These are phyloP conservation scores for Tubosaeta brunneosetosa DNA, from an alignment of 768 basidiomycete species.

Conservation along the genomic window DNA sequence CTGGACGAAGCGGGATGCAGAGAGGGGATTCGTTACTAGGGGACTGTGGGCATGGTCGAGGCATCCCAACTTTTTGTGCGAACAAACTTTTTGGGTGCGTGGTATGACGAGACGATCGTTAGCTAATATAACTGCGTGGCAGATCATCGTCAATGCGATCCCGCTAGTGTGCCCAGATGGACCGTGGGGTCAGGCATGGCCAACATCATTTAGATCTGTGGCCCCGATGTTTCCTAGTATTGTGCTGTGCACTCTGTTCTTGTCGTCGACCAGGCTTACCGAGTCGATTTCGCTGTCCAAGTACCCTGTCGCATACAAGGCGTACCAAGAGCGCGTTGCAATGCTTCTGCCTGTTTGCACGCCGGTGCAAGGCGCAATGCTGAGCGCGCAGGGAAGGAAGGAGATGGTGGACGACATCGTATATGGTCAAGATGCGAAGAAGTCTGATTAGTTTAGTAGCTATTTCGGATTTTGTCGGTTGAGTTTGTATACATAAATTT, in stretches of 20 bases:
- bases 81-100: constrained; percentile 82
- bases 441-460: constrained; percentile 12
- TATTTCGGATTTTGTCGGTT: constrained; percentile 18
- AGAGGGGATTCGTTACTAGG: constrained; percentile 78
- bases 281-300: constrained; percentile 76
- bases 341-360: constrained; percentile 66
- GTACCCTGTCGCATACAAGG: constrained; percentile 63
- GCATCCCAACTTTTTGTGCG: constrained; percentile 92
- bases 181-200: constrained; percentile 20
- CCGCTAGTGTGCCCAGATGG: constrained; percentile 48
- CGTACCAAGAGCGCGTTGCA: constrained; percentile 73
- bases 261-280: constrained; percentile 71
- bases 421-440: constrained; percentile 36
- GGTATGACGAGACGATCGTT: not conserved
- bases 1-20: constrained; percentile 62
- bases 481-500: constrained; percentile 11
- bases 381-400: constrained; percentile 37
- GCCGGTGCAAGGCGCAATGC: constrained; percentile 38
- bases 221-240: constrained; percentile 51
- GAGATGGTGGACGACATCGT: constrained; percentile 38
- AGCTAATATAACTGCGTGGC: not conserved
- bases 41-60: constrained; percentile 86
- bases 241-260: constrained; percentile 65
- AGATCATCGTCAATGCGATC: constrained; percentile 68
- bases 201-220: constrained; percentile 25